Conservation (phyloP, 2,329 filamentous ascomycete genomes). For the Aspergillus ruber region DNA sequence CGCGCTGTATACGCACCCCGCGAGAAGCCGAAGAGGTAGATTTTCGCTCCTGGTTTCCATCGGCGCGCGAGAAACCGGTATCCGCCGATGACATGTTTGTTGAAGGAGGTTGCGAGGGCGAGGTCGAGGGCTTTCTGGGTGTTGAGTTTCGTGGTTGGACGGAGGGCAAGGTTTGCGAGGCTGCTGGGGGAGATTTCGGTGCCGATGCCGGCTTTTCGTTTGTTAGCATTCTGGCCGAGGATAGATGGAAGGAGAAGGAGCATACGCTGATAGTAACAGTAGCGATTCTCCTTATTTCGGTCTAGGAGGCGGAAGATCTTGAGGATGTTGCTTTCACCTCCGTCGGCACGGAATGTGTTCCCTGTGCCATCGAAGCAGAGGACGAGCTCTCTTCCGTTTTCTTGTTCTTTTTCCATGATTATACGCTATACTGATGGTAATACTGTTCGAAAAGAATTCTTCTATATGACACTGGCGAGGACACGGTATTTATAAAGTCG, state of each 20-base stretch:
- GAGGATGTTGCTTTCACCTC: constrained; percentile 38
- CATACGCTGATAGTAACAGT: constrained; percentile 17
- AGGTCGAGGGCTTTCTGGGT: constrained; percentile 8
- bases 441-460: neutral
- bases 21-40: constrained; percentile 20
- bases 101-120: constrained; percentile 12
- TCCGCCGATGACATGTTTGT: constrained; percentile 14
- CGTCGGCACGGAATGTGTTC: constrained; percentile 33
- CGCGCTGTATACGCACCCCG: constrained; percentile 20
- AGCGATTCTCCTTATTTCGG: constrained; percentile 19
- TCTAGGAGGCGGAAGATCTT: constrained; percentile 37
- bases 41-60: constrained; percentile 9
- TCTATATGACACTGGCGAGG: neutral
- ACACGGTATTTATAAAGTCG: neutral
- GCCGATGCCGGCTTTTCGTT: constrained; percentile 11
- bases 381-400: constrained; percentile 16
- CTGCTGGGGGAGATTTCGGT: constrained; percentile 8
- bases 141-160: constrained; percentile 6
- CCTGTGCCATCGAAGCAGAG: constrained; percentile 38
- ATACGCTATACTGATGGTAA: neutral
- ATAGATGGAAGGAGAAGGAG: neutral
- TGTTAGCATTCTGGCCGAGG: neutral
- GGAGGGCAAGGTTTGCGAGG: constrained; percentile 7
- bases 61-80: constrained; percentile 16
- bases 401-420: neutral